A percentile compares a stretch with the other conserved stretches of the same genome.
phyloP scores from a whole-genome alignment of 2,329 filamentous ascomycete genomes.

The Curvularia verruculosa region DNA sequence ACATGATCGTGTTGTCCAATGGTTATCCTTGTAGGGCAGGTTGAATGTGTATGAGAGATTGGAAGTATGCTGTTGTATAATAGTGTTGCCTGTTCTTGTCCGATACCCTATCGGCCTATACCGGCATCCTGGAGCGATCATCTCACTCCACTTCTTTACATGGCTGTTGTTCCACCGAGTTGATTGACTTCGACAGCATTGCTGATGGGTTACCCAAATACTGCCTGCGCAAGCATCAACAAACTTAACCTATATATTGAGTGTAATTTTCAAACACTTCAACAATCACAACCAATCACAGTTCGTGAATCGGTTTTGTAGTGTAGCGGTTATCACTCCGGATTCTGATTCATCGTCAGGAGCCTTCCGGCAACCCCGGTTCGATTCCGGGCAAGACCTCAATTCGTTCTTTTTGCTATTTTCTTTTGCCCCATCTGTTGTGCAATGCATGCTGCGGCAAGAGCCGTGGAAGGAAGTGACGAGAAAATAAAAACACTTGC shows the following conservation, averaged over 20 bases:
- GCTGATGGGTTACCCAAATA: no score
- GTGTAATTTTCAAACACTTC: background rate
- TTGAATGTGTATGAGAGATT: background rate
- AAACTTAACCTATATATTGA: background rate
- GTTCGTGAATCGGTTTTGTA: slow-evolving; percentile 13
- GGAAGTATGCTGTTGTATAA: background rate
- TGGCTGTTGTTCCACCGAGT: background rate
- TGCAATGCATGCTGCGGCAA: background rate
- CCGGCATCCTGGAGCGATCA: background rate
- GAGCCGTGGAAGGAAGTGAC: background rate
- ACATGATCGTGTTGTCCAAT: background rate
- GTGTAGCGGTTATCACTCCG: slow-evolving; percentile 21
- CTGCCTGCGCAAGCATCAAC: no score
- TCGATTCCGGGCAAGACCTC: slow-evolving; percentile 19
- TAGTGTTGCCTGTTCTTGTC: background rate
- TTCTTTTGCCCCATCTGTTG: background rate
- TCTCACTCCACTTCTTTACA: background rate
- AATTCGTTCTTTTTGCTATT: background rate
- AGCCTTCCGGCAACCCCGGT: slow-evolving; percentile 17
- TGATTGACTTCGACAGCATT: no score
- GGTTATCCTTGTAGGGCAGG: background rate
- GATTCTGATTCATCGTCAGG: slow-evolving; percentile 11
- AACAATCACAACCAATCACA: slow-evolving; percentile 11
- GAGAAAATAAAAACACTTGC: background rate
- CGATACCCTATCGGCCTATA: background rate